These are phyloP conservation scores for Dichotomopilus funicola DNA, from an alignment of 2,329 filamentous ascomycete species.

Conservation along the genomic window DNA sequence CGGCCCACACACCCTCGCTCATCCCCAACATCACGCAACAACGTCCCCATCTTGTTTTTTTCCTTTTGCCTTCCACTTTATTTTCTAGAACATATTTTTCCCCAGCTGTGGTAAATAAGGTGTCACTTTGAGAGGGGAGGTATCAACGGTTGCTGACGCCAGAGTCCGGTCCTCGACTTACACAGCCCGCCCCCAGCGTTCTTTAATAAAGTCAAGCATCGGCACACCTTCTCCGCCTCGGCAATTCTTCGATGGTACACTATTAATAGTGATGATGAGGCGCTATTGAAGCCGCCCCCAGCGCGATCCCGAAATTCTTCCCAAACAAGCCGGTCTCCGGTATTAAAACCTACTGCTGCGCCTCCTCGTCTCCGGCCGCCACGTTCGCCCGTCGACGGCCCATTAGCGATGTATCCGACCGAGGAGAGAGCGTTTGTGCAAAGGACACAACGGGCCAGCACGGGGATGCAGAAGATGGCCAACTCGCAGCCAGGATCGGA, in stretches of 20 bases:
- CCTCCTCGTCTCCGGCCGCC: conserved; percentile 14
- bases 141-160: neutral
- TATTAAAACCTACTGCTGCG: conserved; percentile 13
- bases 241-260: conserved; percentile 16
- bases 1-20: conserved; percentile 10
- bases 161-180: neutral
- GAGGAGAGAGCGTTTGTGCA: conserved; percentile 25
- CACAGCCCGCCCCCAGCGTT: conserved; percentile 23
- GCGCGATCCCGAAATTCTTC: conserved; percentile 12
- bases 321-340: conserved; percentile 1
- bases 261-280: conserved; percentile 14
- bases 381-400: conserved; percentile 7
- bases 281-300: conserved; percentile 15
- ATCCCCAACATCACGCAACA: neutral
- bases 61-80: neutral
- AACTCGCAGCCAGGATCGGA: conserved; percentile 5
- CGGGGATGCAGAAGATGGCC: conserved; percentile 16
- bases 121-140: neutral
- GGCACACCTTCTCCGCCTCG: conserved; percentile 19
- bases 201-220: conserved; percentile 21
- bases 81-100: neutral
- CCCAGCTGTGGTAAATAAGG: neutral
- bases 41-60: neutral
- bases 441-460: conserved; percentile 24
- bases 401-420: conserved; percentile 18